phyloP scores from a whole-genome alignment of 1,284 basidiomycete genomes.

The Schizopora paradoxa region DNA sequence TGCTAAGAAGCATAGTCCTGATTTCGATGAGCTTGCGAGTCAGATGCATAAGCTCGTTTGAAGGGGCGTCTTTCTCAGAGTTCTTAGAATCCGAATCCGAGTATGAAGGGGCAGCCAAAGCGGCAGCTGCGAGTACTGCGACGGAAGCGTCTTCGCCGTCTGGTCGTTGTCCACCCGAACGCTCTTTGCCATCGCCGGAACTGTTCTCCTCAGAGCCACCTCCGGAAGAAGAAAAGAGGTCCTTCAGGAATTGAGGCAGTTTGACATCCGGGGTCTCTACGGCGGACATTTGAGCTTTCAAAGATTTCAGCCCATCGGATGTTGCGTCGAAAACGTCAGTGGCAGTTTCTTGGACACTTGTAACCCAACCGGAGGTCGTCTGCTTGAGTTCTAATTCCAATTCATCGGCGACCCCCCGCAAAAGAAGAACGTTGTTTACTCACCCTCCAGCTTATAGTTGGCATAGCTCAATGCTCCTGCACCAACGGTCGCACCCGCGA shows the following conservation, averaged over 20 bases:
- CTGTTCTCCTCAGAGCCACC: slow-evolving; percentile 24
- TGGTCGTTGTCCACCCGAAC: slow-evolving; percentile 30
- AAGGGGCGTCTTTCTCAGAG: slow-evolving; percentile 28
- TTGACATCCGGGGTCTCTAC: slow-evolving; percentile 65
- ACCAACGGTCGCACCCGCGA: slow-evolving; percentile 81
- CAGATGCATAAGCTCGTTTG: slow-evolving; percentile 83
- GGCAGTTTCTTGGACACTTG: slow-evolving; percentile 61
- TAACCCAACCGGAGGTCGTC: slow-evolving; percentile 61
- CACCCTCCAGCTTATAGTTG: slow-evolving; percentile 91
- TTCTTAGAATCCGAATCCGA: slow-evolving; percentile 40
- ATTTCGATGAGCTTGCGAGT: slow-evolving; percentile 97
- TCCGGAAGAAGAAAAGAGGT: slow-evolving; percentile 47
- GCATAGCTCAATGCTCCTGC: slow-evolving; percentile 89
- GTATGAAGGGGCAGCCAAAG: slow-evolving; percentile 68
- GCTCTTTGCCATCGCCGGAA: slow-evolving; percentile 25
- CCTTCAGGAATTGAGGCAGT: slow-evolving; percentile 67
- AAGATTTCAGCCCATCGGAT: slow-evolving; percentile 56
- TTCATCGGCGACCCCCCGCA: slow-evolving; percentile 3
- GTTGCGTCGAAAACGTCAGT: slow-evolving; percentile 62
- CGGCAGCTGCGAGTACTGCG: slow-evolving; percentile 69
- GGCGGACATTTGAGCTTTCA: slow-evolving; percentile 51
- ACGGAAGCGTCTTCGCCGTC: slow-evolving; percentile 55
- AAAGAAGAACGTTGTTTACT: slow-evolving; percentile 26
- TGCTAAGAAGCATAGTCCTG: slow-evolving; percentile 85
- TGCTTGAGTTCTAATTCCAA: slow-evolving; percentile 56